A percentile compares a stretch with the other conserved stretches of the same genome.
Evolutionary conservation across 176 grass and related monocot genomes (phyloP).

Genomic region (Echinochloa phyllopogon): DNA sequence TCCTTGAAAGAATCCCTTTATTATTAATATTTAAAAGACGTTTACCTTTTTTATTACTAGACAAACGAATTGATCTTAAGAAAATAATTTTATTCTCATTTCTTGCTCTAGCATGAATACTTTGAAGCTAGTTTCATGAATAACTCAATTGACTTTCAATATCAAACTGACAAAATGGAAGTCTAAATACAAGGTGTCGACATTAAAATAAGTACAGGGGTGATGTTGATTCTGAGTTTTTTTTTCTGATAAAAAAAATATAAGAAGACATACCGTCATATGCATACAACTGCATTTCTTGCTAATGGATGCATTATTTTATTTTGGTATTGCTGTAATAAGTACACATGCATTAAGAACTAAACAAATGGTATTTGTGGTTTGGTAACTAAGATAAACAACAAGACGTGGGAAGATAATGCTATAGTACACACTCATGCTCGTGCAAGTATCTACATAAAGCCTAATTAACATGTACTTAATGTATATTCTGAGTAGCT

Average conservation of each 20-base stretch:
- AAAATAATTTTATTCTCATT: not conserved
- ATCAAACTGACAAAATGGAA: not conserved
- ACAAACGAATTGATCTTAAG: not conserved
- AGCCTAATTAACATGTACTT: not conserved
- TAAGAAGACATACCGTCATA: not conserved
- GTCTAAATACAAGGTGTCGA: not conserved
- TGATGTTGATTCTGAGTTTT: not conserved
- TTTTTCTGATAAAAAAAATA: not conserved
- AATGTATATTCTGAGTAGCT: not conserved
- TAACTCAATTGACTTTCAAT: not conserved
- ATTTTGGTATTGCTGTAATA: not conserved
- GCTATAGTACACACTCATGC: not conserved
- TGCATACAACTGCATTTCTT: not conserved
- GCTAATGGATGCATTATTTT: not conserved
- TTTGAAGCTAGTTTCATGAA: not conserved
- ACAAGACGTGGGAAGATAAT: not conserved
- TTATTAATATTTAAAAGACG: not conserved
- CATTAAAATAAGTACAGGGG: not conserved
- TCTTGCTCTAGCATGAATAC: not conserved
- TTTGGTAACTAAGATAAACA: constrained; percentile 1
- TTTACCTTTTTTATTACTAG: not conserved
- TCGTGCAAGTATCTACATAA: constrained; percentile 8
- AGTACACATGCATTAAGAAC: not conserved
- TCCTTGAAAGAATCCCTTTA: constrained; percentile 1
- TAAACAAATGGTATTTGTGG: not conserved